A percentile compares a stretch with the other conserved stretches of the same genome.
These are phyloP conservation scores for Pholiota molesta DNA, from an alignment of 768 basidiomycete species.

Conservation along the genomic window DNA sequence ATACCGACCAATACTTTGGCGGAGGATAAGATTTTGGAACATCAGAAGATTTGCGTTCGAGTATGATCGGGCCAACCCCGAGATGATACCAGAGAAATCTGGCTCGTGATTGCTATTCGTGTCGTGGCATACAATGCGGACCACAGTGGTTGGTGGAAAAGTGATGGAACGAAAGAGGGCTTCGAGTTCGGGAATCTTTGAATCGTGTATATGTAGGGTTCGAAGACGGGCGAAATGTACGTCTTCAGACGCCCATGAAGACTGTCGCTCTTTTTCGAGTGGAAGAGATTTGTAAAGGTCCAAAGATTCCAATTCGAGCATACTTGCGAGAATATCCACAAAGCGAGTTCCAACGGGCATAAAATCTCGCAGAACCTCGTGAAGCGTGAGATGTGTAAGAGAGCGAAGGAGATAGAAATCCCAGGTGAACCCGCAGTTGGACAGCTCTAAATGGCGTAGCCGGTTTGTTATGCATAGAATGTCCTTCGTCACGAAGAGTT, in stretches of 20 bases:
- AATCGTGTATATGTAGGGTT: neutral
- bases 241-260: neutral
- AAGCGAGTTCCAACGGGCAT: neutral
- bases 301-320: neutral
- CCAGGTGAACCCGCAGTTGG: neutral
- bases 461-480: neutral
- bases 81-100: neutral
- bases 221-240: neutral
- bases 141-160: neutral
- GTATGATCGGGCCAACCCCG: neutral
- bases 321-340: neutral
- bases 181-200: neutral
- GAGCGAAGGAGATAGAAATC: neutral
- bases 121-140: neutral
- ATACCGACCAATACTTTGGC: too few species aligned
- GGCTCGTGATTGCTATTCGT: too few species aligned
- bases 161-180: neutral
- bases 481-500: neutral
- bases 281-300: neutral
- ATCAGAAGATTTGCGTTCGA: neutral
- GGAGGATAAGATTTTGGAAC: neutral
- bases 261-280: neutral
- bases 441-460: neutral
- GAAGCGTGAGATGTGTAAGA: neutral
- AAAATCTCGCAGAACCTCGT: neutral